Base-by-base conservation (phyloP, 2,329 filamentous ascomycete species). In the Monosporascus sp. region DNA sequence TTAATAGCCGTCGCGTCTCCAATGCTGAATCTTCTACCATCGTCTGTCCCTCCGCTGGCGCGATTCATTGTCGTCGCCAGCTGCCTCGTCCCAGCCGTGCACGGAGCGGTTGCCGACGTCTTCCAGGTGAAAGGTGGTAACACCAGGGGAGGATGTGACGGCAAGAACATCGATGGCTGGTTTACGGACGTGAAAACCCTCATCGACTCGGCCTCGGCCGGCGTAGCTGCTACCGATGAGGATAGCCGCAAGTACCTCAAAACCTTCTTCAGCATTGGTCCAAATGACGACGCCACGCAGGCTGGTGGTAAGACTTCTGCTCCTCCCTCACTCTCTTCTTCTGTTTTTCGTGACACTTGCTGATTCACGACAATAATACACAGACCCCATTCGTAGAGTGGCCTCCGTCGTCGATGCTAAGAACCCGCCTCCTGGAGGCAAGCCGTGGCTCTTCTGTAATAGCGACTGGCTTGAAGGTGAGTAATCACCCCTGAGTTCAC, bases 211-310 rank as follows among this genome's bases (percentile, higher is more conserved):
- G 53, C 53, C 31, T 24, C 50, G 9, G 11, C 34, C 3, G 53
- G 53, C 19, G 53, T 26, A 40, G 50, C 49, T n/a, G 53, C 53
- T 26, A 51, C 41, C 37, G 53, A 55, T 20, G 5, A 26, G 24
- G 53, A 55, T 43, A 55, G 53, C 27, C 50, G 48, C 27, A 50
- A 52, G n/a, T 55, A 55, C 31, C 26, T 55, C 22, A n/a, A 47
- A 47, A 52, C 53, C 6, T 55, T 55, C 24, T 55, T 55, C 37
- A 52, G 48, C 20, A 52, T 55, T 19, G 37, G 27, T 3, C 53
- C 53, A 11, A 36, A 26, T 22, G 53, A 44, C 27, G 48, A 55
- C 22, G 41, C 53, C 7, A 49, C n/a, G 24, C 34, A 50, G 37
- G 53, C 53, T 3, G 53, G 50, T 31, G 43, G 53, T 55, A 48